Percentiles rank a stretch among this genome's conserved stretches.
Evolutionary conservation across 441 rosid genomes (phyloP).

Genomic region (Croton laevigatus): DNA sequence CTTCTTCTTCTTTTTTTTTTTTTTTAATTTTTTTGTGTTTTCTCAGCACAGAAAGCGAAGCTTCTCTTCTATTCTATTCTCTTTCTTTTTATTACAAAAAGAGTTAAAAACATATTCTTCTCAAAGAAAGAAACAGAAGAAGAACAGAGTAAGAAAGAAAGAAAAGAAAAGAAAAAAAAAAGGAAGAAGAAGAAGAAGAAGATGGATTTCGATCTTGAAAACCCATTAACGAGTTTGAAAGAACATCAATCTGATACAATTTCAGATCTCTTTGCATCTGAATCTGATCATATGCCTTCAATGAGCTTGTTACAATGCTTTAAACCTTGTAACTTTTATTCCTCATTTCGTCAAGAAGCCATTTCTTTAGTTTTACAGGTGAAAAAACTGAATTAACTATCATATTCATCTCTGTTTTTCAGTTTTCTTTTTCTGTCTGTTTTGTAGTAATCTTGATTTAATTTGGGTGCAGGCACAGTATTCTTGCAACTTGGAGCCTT

Average conservation of each 20-base stretch:
- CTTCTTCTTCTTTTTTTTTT: no score
- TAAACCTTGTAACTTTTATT: conserved; percentile 24
- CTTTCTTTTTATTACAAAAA: neutral
- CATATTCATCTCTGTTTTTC: neutral
- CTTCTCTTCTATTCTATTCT: conserved; percentile 26
- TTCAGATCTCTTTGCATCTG: conserved; percentile 41
- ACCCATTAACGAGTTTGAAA: conserved; percentile 40
- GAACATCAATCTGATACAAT: conserved; percentile 23
- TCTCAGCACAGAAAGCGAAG: conserved; percentile 40
- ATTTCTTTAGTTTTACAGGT: conserved; percentile 53
- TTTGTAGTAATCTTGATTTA: conserved; percentile 7
- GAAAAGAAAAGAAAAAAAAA: no score
- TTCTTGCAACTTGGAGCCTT: conserved; percentile 40
- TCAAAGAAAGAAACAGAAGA: neutral
- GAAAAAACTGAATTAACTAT: neutral
- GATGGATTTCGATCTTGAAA: conserved; percentile 69
- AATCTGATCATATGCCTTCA: conserved; percentile 57
- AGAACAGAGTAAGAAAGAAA: neutral
- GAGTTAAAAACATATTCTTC: neutral
- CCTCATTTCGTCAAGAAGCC: conserved; percentile 46
- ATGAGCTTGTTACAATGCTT: conserved; percentile 26
- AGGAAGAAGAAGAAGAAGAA: neutral
- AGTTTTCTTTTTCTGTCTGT: neutral
- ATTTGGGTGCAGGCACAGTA: conserved; percentile 33
- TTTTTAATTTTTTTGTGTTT: no score